Base-by-base conservation (phyloP, 441 rosid species). In the Mallotus repandus region DNA sequence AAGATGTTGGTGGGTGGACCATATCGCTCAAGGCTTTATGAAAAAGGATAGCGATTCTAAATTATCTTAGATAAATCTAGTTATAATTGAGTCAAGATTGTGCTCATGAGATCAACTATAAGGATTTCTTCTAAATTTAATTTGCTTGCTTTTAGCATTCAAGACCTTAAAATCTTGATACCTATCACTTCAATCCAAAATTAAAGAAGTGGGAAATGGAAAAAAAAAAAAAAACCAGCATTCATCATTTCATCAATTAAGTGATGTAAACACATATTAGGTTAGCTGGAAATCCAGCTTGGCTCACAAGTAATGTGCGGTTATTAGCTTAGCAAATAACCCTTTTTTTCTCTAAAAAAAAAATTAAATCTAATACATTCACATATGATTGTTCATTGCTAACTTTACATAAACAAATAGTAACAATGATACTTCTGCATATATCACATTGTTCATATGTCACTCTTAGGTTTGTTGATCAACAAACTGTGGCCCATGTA, bases 281-380 rank as follows among this genome's bases (percentile, higher is more conserved):
- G 68, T 12, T 50, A 63, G 64, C 72, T 52, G 75, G 62, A 41
- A 57, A 66, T 65, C 76, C 76, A 76, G 71, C 74, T 72, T 73
- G 25, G 38, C 59, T 77, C 15, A 16, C 46, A 70, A 32, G 29
- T 25, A 66, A 57, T 14, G 87, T 80, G 81, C 81, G 80, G 82
- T 71, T 71, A 11, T 56, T 32, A 57, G 57, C 79, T 63, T 59
- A 22, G 56, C 9, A 48, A 15, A 53, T 29, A 57, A 68, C 73
- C 73, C 57, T 43, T 9, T 8, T 62, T 35, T 38, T 22, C 32
- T 29, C 32, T 29, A 1, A 29, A 29, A 13, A 21, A 43, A 56
- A 1, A 53, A 49, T 70, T 41, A 52, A 67, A 21, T 58, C 25
- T 54, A 38, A 18, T 69, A 18, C 18, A 9, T 56, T 66, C 61